Percentiles rank a stretch among this genome's conserved stretches.
phyloP scores from a whole-genome alignment of 306 rosid genomes.

The Boehmeria nivea region DNA sequence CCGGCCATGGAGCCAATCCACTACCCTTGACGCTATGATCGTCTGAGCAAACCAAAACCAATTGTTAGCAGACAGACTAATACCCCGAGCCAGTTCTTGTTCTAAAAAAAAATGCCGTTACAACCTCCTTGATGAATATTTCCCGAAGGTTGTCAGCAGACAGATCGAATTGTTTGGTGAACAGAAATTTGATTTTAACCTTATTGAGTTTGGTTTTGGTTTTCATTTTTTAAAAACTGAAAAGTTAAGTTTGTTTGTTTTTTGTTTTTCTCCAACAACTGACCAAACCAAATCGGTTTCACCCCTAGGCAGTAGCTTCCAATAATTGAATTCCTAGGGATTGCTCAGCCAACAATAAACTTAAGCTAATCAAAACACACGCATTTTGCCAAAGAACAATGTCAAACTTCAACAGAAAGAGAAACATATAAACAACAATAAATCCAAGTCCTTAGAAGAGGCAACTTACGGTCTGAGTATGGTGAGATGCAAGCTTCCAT shows the following conservation, averaged over 20 bases:
- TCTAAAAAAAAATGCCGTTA: slow-evolving; percentile 9
- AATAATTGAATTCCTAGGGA: no score
- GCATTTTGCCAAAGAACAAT: no score
- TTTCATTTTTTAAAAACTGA: no score
- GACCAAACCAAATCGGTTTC: no score
- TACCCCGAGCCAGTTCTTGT: slow-evolving; percentile 1
- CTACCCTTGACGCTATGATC: slow-evolving; percentile 69
- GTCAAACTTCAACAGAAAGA: not conserved
- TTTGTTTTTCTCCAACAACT: no score
- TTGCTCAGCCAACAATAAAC: no score
- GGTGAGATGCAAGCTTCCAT: slow-evolving; percentile 88
- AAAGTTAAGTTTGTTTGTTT: no score
- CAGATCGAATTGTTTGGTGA: no score
- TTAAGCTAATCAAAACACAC: no score
- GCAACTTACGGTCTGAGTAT: slow-evolving; percentile 71
- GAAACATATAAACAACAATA: slow-evolving; percentile 21
- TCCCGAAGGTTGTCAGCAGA: not conserved
- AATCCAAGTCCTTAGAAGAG: slow-evolving; percentile 17
- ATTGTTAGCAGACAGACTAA: slow-evolving; percentile 10
- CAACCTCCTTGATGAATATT: not conserved
- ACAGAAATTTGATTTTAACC: no score
- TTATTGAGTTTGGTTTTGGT: no score
- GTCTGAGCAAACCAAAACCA: slow-evolving; percentile 46
- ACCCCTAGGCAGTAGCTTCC: no score
- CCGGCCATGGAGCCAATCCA: slow-evolving; percentile 95